Evolutionary conservation across 2,329 filamentous ascomycete genomes (phyloP).

Genomic region (Aspergillus fischeri): DNA sequence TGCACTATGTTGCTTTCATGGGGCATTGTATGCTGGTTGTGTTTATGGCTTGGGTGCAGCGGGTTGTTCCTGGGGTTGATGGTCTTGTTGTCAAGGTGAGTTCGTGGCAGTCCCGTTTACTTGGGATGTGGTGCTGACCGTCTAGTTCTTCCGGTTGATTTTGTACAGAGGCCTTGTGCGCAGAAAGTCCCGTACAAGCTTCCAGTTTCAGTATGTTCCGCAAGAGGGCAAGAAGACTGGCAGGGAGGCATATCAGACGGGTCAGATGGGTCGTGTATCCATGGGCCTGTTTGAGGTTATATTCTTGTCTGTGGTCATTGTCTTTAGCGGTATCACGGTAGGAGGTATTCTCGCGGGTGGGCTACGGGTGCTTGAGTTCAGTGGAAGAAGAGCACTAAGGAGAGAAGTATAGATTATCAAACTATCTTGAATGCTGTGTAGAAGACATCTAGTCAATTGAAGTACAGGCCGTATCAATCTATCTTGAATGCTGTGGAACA

Average conservation of each 20-base stretch:
- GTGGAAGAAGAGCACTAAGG: background rate
- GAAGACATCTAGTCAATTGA: background rate
- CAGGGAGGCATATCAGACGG: slow-evolving; percentile 2
- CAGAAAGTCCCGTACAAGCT: slow-evolving; percentile 27
- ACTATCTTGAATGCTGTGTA: too few species aligned
- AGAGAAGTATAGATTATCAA: background rate
- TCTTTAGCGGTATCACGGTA: background rate
- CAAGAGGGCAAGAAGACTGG: slow-evolving; percentile 3
- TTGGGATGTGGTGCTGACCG: background rate
- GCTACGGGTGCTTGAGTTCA: background rate
- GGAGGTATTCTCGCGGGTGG: background rate
- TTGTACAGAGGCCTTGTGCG: slow-evolving; percentile 28
- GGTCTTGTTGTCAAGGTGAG: slow-evolving; percentile 20
- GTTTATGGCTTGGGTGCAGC: slow-evolving; percentile 24
- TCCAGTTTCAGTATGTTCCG: slow-evolving; percentile 35
- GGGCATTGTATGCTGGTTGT: slow-evolving; percentile 29
- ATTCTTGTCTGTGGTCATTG: background rate
- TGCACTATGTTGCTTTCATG: slow-evolving; percentile 11
- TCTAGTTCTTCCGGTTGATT: slow-evolving; percentile 10
- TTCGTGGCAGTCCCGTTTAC: background rate
- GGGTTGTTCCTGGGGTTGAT: slow-evolving; percentile 23
- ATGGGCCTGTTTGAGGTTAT: background rate
- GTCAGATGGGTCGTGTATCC: background rate
- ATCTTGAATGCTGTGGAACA: background rate
- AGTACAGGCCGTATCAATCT: background rate